A percentile compares a stretch with the other conserved stretches of the same genome.
These are phyloP conservation scores for Earliella scabrosa DNA, from an alignment of 1,284 basidiomycete genomes.

Conservation along the genomic window DNA sequence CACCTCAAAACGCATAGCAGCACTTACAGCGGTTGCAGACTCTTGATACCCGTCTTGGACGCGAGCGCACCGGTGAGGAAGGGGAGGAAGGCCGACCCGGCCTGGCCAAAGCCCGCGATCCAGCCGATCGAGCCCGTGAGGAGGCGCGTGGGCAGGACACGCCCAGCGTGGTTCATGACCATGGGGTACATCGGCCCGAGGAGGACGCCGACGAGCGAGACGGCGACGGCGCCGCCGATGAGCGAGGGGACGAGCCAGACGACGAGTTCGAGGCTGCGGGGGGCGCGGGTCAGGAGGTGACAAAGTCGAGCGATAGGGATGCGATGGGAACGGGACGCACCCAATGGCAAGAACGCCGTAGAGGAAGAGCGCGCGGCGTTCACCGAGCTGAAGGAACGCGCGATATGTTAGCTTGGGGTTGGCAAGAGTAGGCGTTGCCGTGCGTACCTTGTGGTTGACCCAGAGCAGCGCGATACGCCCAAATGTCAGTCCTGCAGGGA, in stretches of 20 bases:
- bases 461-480: slow-evolving; percentile 51
- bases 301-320: neutral
- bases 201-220: slow-evolving; percentile 58
- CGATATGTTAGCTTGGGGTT: no score
- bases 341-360: slow-evolving; percentile 43
- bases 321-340: slow-evolving; percentile 25
- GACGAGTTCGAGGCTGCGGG: slow-evolving; percentile 53
- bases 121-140: slow-evolving; percentile 61
- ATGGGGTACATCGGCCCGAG: slow-evolving; percentile 59
- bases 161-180: slow-evolving; percentile 51
- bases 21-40: slow-evolving; percentile 28
- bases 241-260: slow-evolving; percentile 66
- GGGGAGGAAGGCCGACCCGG: slow-evolving; percentile 57
- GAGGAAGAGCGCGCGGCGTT: slow-evolving; percentile 43
- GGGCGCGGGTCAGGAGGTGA: neutral
- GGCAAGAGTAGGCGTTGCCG: neutral
- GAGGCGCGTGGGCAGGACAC: slow-evolving; percentile 54
- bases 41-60: slow-evolving; percentile 43
- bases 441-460: slow-evolving; percentile 50
- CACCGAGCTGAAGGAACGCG: no score
- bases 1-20: neutral
- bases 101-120: slow-evolving; percentile 59
- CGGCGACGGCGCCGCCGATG: slow-evolving; percentile 54
- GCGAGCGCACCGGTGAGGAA: slow-evolving; percentile 62
- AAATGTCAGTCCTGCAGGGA: slow-evolving; percentile 42